These are phyloP conservation scores for Melampsora americana DNA, from an alignment of 1,284 basidiomycete genomes.

Conservation along the genomic window DNA sequence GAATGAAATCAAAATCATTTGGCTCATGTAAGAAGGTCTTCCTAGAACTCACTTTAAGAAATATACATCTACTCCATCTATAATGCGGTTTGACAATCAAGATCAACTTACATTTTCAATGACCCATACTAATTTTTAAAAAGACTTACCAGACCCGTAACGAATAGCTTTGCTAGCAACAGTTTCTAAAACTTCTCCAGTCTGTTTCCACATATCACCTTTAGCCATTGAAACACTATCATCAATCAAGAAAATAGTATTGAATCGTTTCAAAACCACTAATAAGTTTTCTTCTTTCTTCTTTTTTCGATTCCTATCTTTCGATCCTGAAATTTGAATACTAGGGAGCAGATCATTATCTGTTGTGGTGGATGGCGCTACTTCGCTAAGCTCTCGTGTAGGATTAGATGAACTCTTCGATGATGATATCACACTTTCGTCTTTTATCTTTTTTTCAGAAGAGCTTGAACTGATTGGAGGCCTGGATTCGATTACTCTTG, in stretches of 20 bases:
- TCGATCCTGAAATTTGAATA: too few relatives aligned
- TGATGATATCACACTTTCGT: too few relatives aligned
- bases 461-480: too few relatives aligned
- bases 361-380: too few relatives aligned
- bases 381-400: too few relatives aligned
- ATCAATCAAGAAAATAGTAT: conserved; percentile 9
- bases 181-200: background rate
- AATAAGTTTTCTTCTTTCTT: conserved; percentile 8
- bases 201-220: background rate
- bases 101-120: too few relatives aligned
- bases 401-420: too few relatives aligned
- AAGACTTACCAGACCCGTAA: background rate
- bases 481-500: too few relatives aligned
- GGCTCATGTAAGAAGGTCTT: background rate
- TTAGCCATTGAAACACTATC: conserved; percentile 7
- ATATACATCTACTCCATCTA: conserved; percentile 3
- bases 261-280: background rate
- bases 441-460: too few relatives aligned
- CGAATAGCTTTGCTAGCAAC: background rate
- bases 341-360: too few relatives aligned
- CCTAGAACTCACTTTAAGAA: background rate
- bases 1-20: too few relatives aligned
- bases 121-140: background rate
- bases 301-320: background rate
- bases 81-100: background rate